Evolutionary conservation across 2,329 filamentous ascomycete species (phyloP).

Genomic region (Ascochyta koolunga): DNA sequence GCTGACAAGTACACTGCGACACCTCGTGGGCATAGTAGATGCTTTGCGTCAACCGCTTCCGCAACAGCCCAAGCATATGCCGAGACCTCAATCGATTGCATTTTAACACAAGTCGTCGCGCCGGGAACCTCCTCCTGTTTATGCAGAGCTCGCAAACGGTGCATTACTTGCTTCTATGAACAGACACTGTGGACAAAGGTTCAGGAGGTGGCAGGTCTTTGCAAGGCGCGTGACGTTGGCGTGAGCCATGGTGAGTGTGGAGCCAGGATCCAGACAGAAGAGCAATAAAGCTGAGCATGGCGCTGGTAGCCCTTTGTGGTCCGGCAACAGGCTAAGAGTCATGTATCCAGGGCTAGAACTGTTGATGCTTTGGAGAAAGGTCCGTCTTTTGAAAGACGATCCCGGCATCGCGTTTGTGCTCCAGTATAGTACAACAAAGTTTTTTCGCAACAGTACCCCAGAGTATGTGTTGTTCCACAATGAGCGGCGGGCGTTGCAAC

Average conservation of each 20-base stretch:
- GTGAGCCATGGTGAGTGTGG: slow-evolving; percentile 1
- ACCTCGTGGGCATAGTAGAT: not conserved
- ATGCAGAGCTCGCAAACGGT: not conserved
- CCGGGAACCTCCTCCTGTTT: too few species aligned
- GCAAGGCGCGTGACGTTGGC: slow-evolving; percentile 7
- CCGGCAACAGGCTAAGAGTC: slow-evolving; percentile 2
- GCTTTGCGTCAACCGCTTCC: not conserved
- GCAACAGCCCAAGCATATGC: not conserved
- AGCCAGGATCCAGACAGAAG: not conserved
- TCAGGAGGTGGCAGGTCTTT: not conserved
- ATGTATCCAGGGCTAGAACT: slow-evolving; percentile 6
- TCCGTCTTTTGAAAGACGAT: not conserved
- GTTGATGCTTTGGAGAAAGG: not conserved
- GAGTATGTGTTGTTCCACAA: not conserved
- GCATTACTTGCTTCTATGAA: not conserved
- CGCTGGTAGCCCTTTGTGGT: not conserved
- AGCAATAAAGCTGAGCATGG: slow-evolving; percentile 7
- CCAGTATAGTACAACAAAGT: not conserved
- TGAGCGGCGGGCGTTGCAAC: not conserved
- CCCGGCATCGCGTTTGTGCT: not conserved
- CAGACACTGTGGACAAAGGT: not conserved
- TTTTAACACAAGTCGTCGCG: too few species aligned
- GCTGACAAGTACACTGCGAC: not conserved
- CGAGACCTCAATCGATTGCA: not conserved
- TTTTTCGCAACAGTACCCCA: too few species aligned